phyloP scores from a whole-genome alignment of 2,329 filamentous ascomycete species.

The Falciphora oryzae region DNA sequence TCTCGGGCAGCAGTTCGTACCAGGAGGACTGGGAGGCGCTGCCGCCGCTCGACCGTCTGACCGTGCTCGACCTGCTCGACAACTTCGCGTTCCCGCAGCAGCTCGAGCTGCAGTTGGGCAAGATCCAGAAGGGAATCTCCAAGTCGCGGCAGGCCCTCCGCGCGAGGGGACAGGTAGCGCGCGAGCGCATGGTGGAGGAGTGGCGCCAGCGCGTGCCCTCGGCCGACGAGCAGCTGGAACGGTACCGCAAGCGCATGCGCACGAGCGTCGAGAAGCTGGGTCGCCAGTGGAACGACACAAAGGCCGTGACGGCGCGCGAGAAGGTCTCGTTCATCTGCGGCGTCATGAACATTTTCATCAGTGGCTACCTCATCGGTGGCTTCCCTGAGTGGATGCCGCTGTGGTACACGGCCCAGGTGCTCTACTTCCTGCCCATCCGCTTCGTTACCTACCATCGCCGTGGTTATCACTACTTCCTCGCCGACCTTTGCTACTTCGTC shows the following conservation, averaged over 20 bases:
- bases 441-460: constrained; percentile 86
- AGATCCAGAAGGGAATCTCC: constrained; percentile 75
- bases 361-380: constrained; percentile 86
- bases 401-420: constrained; percentile 84
- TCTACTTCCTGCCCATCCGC: constrained; percentile 96
- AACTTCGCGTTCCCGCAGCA: constrained; percentile 88
- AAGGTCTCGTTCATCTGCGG: constrained; percentile 95
- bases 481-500: constrained; percentile 97
- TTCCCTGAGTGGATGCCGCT: constrained; percentile 80
- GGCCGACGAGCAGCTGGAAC: constrained; percentile 86
- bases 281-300: constrained; percentile 81
- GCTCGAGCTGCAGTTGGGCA: constrained; percentile 88
- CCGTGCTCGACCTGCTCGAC: constrained; percentile 88
- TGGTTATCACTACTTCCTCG: constrained; percentile 95
- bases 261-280: constrained; percentile 82
- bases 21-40: constrained; percentile 81
- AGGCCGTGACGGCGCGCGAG: constrained; percentile 81
- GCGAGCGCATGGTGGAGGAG: constrained; percentile 85
- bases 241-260: constrained; percentile 83
- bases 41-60: constrained; percentile 82
- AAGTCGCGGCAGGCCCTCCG: constrained; percentile 77
- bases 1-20: constrained; percentile 78
- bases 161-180: constrained; percentile 69
- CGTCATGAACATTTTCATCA: constrained; percentile 96
- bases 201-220: constrained; percentile 82